phyloP scores from a whole-genome alignment of 495 filamentous ascomycete species.

The Daldinia loculata region DNA sequence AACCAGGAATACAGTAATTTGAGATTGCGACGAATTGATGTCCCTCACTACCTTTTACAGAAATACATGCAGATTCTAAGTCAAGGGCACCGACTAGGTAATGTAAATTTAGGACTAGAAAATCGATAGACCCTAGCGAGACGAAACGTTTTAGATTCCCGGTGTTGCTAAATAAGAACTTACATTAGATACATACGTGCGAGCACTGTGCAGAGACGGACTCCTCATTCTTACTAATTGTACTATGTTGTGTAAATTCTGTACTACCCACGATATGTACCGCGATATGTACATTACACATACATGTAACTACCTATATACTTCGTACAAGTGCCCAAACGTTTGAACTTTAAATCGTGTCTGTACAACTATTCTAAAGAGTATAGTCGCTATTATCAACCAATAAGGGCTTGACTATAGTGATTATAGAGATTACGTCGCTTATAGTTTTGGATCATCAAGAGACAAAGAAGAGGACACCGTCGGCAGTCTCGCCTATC shows the following conservation, averaged over 20 bases:
- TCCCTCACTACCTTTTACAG: conserved; percentile 25
- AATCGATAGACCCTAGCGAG: conserved; percentile 37
- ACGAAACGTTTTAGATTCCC: conserved; percentile 41
- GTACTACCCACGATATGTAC: neutral
- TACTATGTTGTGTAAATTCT: neutral
- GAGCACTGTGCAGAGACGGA: conserved; percentile 24
- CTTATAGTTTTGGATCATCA: neutral
- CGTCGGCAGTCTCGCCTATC: neutral
- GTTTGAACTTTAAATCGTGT: neutral
- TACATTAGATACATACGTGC: neutral
- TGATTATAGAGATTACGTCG: neutral
- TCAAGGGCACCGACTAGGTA: conserved; percentile 14
- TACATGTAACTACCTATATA: too few relatives aligned
- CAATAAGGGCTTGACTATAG: neutral
- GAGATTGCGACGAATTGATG: conserved; percentile 7
- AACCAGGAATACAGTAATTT: conserved; percentile 1
- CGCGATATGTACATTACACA: neutral
- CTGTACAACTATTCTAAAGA: conserved; percentile 1
- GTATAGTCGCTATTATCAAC: neutral
- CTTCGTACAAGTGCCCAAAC: neutral
- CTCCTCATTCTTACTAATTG: neutral
- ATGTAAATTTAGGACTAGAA: conserved; percentile 25
- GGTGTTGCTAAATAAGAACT: conserved; percentile 25
- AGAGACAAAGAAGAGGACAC: neutral
- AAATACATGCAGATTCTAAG: conserved; percentile 24